These are phyloP conservation scores for Tylopilus sp. DNA, from an alignment of 1,284 basidiomycete genomes.

Conservation along the genomic window DNA sequence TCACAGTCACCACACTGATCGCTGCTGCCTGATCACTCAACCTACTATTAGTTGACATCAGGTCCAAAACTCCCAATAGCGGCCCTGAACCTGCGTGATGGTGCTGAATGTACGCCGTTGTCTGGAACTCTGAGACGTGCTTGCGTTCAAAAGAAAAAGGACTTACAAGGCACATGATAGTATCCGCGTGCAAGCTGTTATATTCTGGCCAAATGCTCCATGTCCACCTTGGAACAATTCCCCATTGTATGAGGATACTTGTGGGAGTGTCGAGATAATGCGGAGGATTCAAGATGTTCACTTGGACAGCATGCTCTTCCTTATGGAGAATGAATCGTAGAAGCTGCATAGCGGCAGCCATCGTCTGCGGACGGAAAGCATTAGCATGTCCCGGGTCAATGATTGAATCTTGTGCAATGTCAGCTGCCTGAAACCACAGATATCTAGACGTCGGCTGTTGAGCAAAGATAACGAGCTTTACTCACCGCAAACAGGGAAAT, in stretches of 20 bases:
- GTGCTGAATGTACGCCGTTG: conserved; percentile 48
- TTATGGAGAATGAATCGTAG: conserved; percentile 41
- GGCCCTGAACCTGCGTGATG: not conserved
- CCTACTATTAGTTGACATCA: not conserved
- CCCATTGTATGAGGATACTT: conserved; percentile 50
- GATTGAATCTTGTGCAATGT: conserved; percentile 8
- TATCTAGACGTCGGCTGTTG: not conserved
- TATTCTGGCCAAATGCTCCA: conserved; percentile 63
- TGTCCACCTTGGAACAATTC: conserved; percentile 51
- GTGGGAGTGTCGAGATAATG: conserved; percentile 43
- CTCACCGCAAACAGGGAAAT: conserved; percentile 54
- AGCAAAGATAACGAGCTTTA: conserved; percentile 2
- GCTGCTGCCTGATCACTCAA: conserved; percentile 7
- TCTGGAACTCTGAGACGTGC: conserved; percentile 36
- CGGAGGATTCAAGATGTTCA: conserved; percentile 23
- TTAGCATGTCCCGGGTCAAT: not conserved
- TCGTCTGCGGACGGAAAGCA: conserved; percentile 46
- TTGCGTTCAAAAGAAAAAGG: not conserved
- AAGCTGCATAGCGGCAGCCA: conserved; percentile 43
- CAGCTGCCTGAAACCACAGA: conserved; percentile 20
- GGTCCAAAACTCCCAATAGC: conserved; percentile 4
- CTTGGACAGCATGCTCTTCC: conserved; percentile 11
- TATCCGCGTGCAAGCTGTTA: conserved; percentile 46
- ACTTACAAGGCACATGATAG: conserved; percentile 48
- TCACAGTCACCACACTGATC: conserved; percentile 26